Conservation (phyloP, 192 early-diverging fungal genomes). For the Coemansia sp. region DNA sequence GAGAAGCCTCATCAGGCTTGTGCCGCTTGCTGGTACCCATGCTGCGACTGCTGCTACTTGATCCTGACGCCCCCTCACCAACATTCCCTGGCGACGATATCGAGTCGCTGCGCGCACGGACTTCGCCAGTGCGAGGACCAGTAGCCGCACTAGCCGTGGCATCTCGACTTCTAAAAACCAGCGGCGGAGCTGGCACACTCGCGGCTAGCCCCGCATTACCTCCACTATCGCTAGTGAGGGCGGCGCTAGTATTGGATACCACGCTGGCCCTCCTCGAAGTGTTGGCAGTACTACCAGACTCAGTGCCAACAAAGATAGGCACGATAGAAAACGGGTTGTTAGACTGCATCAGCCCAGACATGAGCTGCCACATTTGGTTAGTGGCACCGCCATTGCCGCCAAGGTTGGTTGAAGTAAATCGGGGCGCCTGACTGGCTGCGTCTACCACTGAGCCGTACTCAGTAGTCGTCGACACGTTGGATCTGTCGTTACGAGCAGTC, state of each 20-base stretch:
- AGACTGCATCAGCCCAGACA: slow-evolving; percentile 6
- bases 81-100: background rate
- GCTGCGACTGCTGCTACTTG: background rate
- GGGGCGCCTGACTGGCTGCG: background rate
- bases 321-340: slow-evolving; percentile 31
- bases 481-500: slow-evolving; percentile 33
- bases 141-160: background rate
- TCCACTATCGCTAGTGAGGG: background rate
- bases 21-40: slow-evolving; percentile 26
- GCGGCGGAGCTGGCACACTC: background rate
- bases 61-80: background rate
- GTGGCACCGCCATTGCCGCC: background rate
- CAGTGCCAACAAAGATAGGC: slow-evolving; percentile 23
- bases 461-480: slow-evolving; percentile 34
- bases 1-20: slow-evolving; percentile 3
- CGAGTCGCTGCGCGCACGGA: slow-evolving; percentile 11
- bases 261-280: slow-evolving; percentile 19
- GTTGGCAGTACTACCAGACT: slow-evolving; percentile 26
- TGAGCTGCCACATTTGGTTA: background rate
- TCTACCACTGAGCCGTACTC: slow-evolving; percentile 30
- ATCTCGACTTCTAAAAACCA: background rate
- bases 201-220: background rate
- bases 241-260: slow-evolving; percentile 10
- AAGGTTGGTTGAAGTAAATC: background rate
- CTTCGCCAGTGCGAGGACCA: slow-evolving; percentile 21